Base-by-base conservation (phyloP, 2,329 filamentous ascomycete genomes). In the Albifimbria verrucaria region DNA sequence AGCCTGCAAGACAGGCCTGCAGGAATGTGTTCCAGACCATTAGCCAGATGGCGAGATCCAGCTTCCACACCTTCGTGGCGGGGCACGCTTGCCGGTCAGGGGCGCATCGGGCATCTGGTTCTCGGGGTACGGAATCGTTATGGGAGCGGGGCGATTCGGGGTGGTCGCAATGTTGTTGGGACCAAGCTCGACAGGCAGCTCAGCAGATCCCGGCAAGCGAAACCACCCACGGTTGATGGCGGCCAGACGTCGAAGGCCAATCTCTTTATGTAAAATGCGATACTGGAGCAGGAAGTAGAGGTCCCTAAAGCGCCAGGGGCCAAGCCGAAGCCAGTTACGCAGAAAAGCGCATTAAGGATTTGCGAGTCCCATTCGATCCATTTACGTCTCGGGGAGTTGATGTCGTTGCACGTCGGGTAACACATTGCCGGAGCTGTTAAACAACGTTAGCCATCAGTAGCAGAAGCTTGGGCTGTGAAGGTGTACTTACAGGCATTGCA, bases 311-410 rank as follows among this genome's bases (percentile, higher is more conserved):
- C 91, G 82, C 91, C 90, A 96, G 0, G 91, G 1, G 89, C 86
- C 12, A 94, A 78, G 0, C 91, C 91, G 59, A 95, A 93, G 1
- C 87, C 90, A 1, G 90, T 93, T 7, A 95, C 86, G 69, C 90
- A 94, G 77, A 96, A 96, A 1, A 96, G 80, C 0, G 81, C 88
- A 63, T 92, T 95, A 5, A 72, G 60, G 54, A 96, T 88, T 66
- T 96, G 91, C 1, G 87, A 89, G 67, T 92, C 88, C 62, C 84
- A 87, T 70, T 96, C 91, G 59, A 96, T 83, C 91, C 92, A 96
- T 55, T 86, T 86, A 20, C 88, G 78, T n/a, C 90, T 83, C 2
- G 89, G 85, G 0, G 88, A 91, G 62, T 90, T 76, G 65, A 90
- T 86, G 59, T 89, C 77, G 65, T 89, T 79, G 73, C 89, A 93